Evolutionary conservation across 768 basidiomycete species (phyloP), one percentile per base, ranked within the genome.

Genomic region (Stropharia rugosoannulata): DNA sequence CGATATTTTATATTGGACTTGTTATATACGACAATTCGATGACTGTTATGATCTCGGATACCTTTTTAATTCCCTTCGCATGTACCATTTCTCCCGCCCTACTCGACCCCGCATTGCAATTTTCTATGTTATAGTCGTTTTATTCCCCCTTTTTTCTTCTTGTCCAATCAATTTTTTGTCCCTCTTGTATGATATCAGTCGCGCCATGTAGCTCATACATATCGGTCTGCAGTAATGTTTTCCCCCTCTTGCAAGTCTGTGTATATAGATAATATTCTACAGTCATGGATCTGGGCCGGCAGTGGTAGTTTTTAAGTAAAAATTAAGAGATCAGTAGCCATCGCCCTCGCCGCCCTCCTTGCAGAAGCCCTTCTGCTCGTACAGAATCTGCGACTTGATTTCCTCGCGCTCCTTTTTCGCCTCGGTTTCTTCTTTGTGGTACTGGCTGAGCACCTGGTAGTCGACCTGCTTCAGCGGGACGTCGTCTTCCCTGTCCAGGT

Each of bases 341-440:
- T 98, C 96, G 7, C 95, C 95, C 75, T 98, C 96, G 37, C 93
- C 92, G 10, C 94, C 95, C 69, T 98, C 96, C 69, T 88, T 93
- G 68, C 88, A 93, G 71, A 96, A 98, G 2, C 96, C 96, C 61
- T 86, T 85, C 68, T 90, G 80, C 67, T 90, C 85, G 64, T 81
- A 90, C 55, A 98, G 74, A 40, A 96, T 80, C 64, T 90, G 82
- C 35, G 93, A 85, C 71, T 93, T 94, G 65, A 75, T 71, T 54
- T 93, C 89, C 62, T 97, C 95, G n/a, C 85, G 82, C 51, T 81
- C 77, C 67, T 91, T 90, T 73, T 89, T 90, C 53, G 71, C 72
- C 55, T 89, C 88, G 51, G 85, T 79, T 43, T 92, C 90, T 53
- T 79, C 76, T 68, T 84, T 84, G 69, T 93, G 87, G 65, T 89